Evolutionary conservation across 2,329 filamentous ascomycete species (phyloP).

Genomic region (Thelonectria discophora): DNA sequence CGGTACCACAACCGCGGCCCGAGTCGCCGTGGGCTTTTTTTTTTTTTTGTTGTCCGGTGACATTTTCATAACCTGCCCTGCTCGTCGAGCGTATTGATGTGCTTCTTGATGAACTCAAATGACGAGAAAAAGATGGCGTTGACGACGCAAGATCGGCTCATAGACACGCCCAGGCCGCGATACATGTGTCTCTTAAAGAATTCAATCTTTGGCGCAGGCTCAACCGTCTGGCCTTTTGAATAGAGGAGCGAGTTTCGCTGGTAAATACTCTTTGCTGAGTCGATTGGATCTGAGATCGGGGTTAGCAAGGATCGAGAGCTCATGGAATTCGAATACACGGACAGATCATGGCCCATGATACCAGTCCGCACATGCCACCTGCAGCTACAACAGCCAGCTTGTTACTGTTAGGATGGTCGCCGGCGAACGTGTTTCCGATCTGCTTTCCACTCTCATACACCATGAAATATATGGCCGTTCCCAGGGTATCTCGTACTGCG

Average conservation of each 20-base stretch:
- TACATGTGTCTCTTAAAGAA: slow-evolving; percentile 84
- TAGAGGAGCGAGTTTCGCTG: slow-evolving; percentile 82
- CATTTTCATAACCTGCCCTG: slow-evolving; percentile 32
- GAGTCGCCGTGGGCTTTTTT: slow-evolving; percentile 22
- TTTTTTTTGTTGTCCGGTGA: slow-evolving; percentile 6
- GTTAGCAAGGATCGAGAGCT: slow-evolving; percentile 9
- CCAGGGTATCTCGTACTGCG: slow-evolving; percentile 80
- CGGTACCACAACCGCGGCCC: slow-evolving; percentile 6
- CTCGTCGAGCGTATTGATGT: slow-evolving; percentile 65
- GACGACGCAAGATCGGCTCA: slow-evolving; percentile 81
- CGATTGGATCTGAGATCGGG: slow-evolving; percentile 67
- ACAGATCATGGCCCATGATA: slow-evolving; percentile 84
- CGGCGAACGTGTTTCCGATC: slow-evolving; percentile 76
- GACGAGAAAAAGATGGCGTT: slow-evolving; percentile 92
- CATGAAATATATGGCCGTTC: slow-evolving; percentile 87
- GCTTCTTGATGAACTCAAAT: slow-evolving; percentile 84
- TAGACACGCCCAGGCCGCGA: slow-evolving; percentile 82
- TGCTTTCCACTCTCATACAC: slow-evolving; percentile 90
- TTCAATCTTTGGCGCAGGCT: slow-evolving; percentile 75
- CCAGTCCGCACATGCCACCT: slow-evolving; percentile 82
- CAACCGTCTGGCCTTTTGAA: slow-evolving; percentile 69
- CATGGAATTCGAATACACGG: slow-evolving; percentile 45
- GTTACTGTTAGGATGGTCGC: slow-evolving; percentile 77
- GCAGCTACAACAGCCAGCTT: slow-evolving; percentile 81
- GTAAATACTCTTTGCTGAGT: slow-evolving; percentile 86